A percentile compares a stretch with the other conserved stretches of the same genome.
These are phyloP conservation scores for Nannochloropsis salina DNA, from an alignment of 108 stramenopile species.

Conservation along the genomic window DNA sequence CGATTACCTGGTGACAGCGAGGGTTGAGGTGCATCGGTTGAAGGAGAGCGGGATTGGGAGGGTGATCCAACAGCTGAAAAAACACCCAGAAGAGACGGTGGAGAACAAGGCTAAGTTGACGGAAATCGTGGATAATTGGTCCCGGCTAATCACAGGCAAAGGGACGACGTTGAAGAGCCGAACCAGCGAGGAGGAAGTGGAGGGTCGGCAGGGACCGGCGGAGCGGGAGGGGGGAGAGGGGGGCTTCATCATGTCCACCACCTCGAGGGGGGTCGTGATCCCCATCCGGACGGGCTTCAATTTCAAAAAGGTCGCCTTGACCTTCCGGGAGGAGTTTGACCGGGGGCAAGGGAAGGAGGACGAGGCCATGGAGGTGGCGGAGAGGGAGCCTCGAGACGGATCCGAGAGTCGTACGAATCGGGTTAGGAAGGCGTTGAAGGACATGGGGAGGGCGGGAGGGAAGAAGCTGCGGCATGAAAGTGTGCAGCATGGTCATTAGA, in stretches of 20 bases:
- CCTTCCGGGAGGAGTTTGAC: neutral
- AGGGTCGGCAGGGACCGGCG: neutral
- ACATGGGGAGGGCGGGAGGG: neutral
- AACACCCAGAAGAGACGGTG: neutral
- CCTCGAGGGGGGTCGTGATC: neutral
- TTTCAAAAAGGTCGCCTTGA: constrained; percentile 6
- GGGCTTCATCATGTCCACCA: constrained; percentile 2
- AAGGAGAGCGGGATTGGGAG: neutral
- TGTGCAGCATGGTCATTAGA: neutral
- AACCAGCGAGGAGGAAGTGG: neutral
- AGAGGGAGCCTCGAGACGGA: neutral
- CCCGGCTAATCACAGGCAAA: neutral
- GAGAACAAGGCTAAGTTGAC: constrained; percentile 13
- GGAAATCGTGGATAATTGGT: neutral
- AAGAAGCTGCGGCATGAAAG: constrained; percentile 8
- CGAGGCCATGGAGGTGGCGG: neutral
- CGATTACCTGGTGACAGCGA: neutral
- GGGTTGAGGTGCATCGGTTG: neutral
- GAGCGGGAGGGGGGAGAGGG: neutral
- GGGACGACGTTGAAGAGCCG: neutral
- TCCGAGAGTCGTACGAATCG: neutral
- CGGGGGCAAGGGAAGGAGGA: constrained; percentile 6
- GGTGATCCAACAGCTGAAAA: neutral
- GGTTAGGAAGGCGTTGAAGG: neutral
- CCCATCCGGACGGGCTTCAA: constrained; percentile 7